Base-by-base conservation (phyloP, 2,329 filamentous ascomycete genomes). In the Fusarium pininemorale region DNA sequence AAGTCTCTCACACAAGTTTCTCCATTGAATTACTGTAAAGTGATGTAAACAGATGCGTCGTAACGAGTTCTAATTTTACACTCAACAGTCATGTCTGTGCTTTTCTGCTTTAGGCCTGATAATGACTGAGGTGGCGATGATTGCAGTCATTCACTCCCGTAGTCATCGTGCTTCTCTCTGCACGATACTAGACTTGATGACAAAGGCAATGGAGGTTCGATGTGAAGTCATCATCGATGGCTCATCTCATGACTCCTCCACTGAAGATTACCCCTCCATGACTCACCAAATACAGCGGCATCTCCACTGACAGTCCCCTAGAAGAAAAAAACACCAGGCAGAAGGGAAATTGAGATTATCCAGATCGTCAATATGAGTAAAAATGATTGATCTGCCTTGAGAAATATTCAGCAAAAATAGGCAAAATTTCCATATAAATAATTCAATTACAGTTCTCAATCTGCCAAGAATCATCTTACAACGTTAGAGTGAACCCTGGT, bases 211-310 rank as follows among this genome's bases (percentile, higher is more conserved):
- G 20, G 47, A 44, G 37, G 28, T 20, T 57, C 30, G 16, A 59
- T 69, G 67, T 41, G 56, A 51, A 63, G 26, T 63, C 41, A 62
- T 35, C 59, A 38, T 59, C 37, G 30, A 70, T 71, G 56, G 42
- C 48, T 72, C 67, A 72, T 73, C 30, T 39, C 44, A 50, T 69
- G 59, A 72, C 63, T 67, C 69, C 41, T 69, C 28, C 42, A 64
- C 28, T 41, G 37, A 26, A 38, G 41, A 45, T 48, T 53, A 63
- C 72, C 72, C 72, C 72, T 74, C 68, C 55, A 69, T 74, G 72
- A 74, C 63, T 74, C 72, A 74, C 71, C 72, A 68, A 58, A 50
- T 45, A 61, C 35, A 64, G 24, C 12, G 37, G 30, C 24, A 22
- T 26, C 57, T 54, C 68, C 72, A 70, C 53, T 75, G 20, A 60